These are phyloP conservation scores for Harringtonia lauricola DNA, from an alignment of 2,329 filamentous ascomycete species.

Conservation along the genomic window DNA sequence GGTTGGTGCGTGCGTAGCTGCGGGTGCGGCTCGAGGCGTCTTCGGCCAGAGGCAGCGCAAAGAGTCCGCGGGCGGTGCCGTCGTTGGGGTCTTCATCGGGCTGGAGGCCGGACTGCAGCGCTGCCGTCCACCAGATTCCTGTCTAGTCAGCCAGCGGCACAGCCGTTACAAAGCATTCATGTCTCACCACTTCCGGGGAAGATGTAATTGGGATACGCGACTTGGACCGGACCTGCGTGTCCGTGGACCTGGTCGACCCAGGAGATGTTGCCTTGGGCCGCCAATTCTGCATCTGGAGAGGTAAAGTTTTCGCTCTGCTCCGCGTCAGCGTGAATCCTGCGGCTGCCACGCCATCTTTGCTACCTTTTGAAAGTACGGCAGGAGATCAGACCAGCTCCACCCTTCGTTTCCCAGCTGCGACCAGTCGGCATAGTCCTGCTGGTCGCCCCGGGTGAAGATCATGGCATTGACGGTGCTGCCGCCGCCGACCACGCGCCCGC, in stretches of 20 bases:
- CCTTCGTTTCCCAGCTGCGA: conserved; percentile 13
- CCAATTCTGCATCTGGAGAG: conserved; percentile 13
- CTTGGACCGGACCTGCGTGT: conserved; percentile 17
- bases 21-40: conserved; percentile 23
- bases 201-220: conserved; percentile 21
- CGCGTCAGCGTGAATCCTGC: no score
- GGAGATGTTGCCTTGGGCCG: conserved; percentile 17
- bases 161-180: no score
- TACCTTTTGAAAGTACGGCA: conserved; percentile 22
- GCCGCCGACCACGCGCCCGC: conserved; percentile 23
- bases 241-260: conserved; percentile 18
- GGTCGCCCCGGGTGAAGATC: conserved; percentile 21
- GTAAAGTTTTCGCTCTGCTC: conserved; percentile 22
- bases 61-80: conserved; percentile 19
- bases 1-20: conserved; percentile 27
- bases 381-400: conserved; percentile 15
- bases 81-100: conserved; percentile 5
- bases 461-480: conserved; percentile 25
- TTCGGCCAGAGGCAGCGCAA: conserved; percentile 31
- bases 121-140: conserved; percentile 5
- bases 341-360: no score
- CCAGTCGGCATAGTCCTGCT: conserved; percentile 23
- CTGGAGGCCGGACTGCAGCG: background rate
- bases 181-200: conserved; percentile 19
- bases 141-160: no score